A percentile compares a stretch with the other conserved stretches of the same genome.
Evolutionary conservation across 140 eudicot genomes (phyloP).

Genomic region (Senecio squalidus): DNA sequence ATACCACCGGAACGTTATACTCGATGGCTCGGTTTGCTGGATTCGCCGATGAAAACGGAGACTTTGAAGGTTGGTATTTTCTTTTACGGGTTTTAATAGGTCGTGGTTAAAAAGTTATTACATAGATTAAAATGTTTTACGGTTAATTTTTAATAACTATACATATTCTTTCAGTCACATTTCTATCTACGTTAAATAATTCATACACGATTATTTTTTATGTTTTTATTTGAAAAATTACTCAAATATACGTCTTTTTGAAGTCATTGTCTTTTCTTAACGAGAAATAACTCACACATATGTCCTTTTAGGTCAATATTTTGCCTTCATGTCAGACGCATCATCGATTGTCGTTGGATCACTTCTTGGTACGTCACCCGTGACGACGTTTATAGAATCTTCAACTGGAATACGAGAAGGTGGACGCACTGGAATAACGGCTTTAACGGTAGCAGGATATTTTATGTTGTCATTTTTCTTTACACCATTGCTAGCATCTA

Average conservation of each 20-base stretch:
- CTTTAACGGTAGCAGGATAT: constrained; percentile 66
- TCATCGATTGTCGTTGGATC: constrained; percentile 71
- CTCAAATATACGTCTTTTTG: too few relatives aligned
- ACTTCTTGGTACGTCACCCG: constrained; percentile 74
- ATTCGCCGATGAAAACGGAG: constrained; percentile 50
- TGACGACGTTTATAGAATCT: constrained; percentile 73
- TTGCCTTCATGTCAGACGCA: constrained; percentile 86
- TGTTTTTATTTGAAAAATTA: too few relatives aligned
- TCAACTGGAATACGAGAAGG: constrained; percentile 87
- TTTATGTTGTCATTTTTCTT: constrained; percentile 68
- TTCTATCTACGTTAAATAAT: background rate
- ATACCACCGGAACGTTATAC: constrained; percentile 78
- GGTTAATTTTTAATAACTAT: too few relatives aligned
- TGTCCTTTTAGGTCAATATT: constrained; percentile 36
- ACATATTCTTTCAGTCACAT: too few relatives aligned
- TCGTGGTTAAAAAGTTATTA: too few relatives aligned
- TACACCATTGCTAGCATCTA: constrained; percentile 76
- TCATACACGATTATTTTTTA: background rate
- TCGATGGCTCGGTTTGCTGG: constrained; percentile 87
- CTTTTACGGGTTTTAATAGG: too few relatives aligned
- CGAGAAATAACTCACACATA: background rate
- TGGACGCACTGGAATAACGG: constrained; percentile 78
- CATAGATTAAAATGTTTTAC: too few relatives aligned
- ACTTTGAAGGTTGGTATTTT: constrained; percentile 65
- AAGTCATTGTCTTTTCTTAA: too few relatives aligned